Conservation (phyloP, 257 asterid species). For the Oldenlandia corymbosa region DNA sequence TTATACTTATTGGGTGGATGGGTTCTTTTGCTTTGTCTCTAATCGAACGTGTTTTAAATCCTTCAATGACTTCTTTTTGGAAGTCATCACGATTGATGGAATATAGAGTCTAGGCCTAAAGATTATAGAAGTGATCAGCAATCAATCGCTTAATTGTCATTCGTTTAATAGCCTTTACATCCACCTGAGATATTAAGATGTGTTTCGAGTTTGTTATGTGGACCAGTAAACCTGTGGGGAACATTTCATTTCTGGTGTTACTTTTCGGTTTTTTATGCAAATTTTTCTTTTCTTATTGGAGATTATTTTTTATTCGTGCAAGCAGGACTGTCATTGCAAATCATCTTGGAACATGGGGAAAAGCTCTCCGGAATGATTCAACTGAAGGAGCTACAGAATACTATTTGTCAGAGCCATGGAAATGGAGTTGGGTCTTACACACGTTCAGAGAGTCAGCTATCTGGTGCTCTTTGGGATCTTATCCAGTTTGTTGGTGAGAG, state of each 20-base stretch:
- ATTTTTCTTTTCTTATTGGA: background rate
- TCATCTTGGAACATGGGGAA: conserved; percentile 90
- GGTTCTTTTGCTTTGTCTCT: no score
- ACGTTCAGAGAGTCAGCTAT: conserved; percentile 45
- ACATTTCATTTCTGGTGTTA: background rate
- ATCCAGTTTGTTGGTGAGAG: conserved; percentile 89
- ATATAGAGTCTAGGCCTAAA: no score
- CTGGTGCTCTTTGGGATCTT: conserved; percentile 96
- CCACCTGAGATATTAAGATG: background rate
- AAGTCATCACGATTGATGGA: no score
- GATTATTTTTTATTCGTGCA: conserved; percentile 17
- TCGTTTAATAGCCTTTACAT: background rate
- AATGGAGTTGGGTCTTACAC: conserved; percentile 43
- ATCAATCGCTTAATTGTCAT: background rate
- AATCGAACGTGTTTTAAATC: no score
- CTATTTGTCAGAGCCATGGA: conserved; percentile 53
- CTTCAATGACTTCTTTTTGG: no score
- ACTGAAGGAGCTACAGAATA: conserved; percentile 71
- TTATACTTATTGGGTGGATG: no score
- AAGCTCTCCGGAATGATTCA: conserved; percentile 82
- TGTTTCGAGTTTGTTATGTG: background rate
- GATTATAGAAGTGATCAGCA: no score
- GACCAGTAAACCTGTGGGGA: background rate
- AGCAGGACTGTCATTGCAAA: conserved; percentile 78
- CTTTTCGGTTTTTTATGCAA: background rate